These are phyloP conservation scores for Scalesia atractyloides DNA, from an alignment of 129 eudicot genomes.

Conservation along the genomic window DNA sequence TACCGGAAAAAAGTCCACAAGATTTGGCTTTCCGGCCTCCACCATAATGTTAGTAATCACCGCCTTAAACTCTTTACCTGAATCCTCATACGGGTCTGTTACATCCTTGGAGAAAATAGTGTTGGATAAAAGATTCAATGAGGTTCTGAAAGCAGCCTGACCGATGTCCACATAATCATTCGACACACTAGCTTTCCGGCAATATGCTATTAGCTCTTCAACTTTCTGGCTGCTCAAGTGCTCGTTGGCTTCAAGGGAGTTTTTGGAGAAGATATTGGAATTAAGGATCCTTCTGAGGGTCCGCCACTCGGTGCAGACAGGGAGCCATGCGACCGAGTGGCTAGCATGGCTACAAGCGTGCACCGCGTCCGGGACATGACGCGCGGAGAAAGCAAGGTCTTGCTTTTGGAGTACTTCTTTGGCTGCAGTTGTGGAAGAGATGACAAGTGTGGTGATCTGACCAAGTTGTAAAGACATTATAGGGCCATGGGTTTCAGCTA, in stretches of 20 bases:
- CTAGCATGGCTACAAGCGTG: conserved; percentile 41
- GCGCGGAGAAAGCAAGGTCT: conserved; percentile 52
- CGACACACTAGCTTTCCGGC: conserved; percentile 7
- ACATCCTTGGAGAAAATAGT: conserved; percentile 39
- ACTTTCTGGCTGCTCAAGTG: conserved; percentile 28
- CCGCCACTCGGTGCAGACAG: conserved; percentile 24
- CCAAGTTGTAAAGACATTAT: conserved; percentile 42
- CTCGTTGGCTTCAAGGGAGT: conserved; percentile 20
- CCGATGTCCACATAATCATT: conserved; percentile 47
- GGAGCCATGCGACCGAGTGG: conserved; percentile 34
- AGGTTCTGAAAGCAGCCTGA: conserved; percentile 48
- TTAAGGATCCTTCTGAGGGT: conserved; percentile 16
- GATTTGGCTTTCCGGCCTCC: conserved; percentile 37
- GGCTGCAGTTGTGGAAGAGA: conserved; percentile 53
- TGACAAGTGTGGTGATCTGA: conserved; percentile 45
- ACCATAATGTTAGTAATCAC: conserved; percentile 18
- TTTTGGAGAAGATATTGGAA: conserved; percentile 20
- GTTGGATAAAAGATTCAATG: conserved; percentile 40
- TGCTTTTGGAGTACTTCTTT: conserved; percentile 60
- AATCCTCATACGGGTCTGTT: conserved; percentile 33
- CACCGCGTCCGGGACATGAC: conserved; percentile 53
- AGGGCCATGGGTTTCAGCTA: conserved; percentile 41
- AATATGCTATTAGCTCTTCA: conserved; percentile 27
- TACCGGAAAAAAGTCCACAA: conserved; percentile 37
- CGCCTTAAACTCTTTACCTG: conserved; percentile 31